Percentiles rank a stretch among this genome's conserved stretches.
phyloP scores from a whole-genome alignment of 352 stramenopile genomes.

The Phytophthora agathidicida region DNA sequence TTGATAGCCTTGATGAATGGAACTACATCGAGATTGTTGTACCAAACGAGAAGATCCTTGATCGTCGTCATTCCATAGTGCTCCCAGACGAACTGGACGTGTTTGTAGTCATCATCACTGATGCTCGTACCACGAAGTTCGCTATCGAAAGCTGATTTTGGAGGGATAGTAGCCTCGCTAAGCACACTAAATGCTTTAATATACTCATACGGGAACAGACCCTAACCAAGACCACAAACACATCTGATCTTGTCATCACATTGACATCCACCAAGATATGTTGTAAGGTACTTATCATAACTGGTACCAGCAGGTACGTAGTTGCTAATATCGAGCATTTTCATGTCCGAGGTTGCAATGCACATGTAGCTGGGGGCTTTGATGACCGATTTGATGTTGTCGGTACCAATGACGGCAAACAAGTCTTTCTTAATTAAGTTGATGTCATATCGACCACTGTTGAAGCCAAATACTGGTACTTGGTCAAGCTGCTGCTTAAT shows the following conservation, averaged over 20 bases:
- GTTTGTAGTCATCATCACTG: constrained; percentile 32
- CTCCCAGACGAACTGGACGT: constrained; percentile 35
- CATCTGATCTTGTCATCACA: too few species aligned
- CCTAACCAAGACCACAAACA: too few species aligned
- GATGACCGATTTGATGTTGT: constrained; percentile 22
- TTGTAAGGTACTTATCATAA: constrained; percentile 35
- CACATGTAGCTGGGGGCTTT: constrained; percentile 24
- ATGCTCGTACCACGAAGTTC: constrained; percentile 14
- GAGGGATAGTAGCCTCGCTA: constrained; percentile 24
- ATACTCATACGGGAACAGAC: constrained; percentile 44
- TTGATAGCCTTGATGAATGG: constrained; percentile 15
- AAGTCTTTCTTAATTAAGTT: too few species aligned
- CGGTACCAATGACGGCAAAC: constrained; percentile 13
- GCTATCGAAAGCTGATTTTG: constrained; percentile 27
- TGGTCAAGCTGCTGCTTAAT: constrained; percentile 11
- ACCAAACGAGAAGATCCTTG: constrained; percentile 42
- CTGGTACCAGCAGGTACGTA: constrained; percentile 38
- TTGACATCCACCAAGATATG: too few species aligned
- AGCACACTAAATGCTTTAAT: constrained; percentile 35
- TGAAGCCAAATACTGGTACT: constrained; percentile 16
- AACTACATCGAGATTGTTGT: constrained; percentile 19
- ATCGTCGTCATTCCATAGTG: constrained; percentile 44
- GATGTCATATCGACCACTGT: background rate
- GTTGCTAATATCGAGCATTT: constrained; percentile 41
- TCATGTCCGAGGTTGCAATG: constrained; percentile 24